These are phyloP conservation scores for Penicillium taxi DNA, from an alignment of 495 filamentous ascomycete species.

Conservation along the genomic window DNA sequence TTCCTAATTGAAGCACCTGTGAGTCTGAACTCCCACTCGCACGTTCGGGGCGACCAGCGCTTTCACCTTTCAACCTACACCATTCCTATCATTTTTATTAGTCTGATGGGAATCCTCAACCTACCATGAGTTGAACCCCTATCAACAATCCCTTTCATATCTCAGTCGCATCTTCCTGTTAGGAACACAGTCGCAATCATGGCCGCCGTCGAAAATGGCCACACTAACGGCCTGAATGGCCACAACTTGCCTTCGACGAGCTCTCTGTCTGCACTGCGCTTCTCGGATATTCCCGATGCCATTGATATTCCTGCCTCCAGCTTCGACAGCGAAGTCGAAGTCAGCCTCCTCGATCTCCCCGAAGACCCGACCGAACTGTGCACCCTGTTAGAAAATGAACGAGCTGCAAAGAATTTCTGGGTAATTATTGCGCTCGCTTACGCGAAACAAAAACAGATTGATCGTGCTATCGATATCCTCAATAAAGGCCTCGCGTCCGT, in stretches of 20 bases:
- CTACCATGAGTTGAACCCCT: slow-evolving; percentile 34
- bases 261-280: slow-evolving; percentile 44
- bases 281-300: slow-evolving; percentile 77
- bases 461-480: slow-evolving; percentile 91
- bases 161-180: slow-evolving; percentile 6
- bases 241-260: slow-evolving; percentile 17
- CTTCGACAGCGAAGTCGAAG: slow-evolving; percentile 81
- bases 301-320: slow-evolving; percentile 86
- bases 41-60: slow-evolving; percentile 8
- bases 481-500: slow-evolving; percentile 72
- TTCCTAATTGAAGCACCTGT: slow-evolving; percentile 17
- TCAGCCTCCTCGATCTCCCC: slow-evolving; percentile 78
- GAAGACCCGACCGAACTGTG: slow-evolving; percentile 96
- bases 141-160: slow-evolving; percentile 9
- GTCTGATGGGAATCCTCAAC: slow-evolving; percentile 10
- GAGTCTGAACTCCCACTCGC: slow-evolving; percentile 15
- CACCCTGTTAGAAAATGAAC: slow-evolving; percentile 85
- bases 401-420: slow-evolving; percentile 81
- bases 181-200: slow-evolving; percentile 27
- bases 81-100: too few species aligned
- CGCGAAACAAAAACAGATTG: slow-evolving; percentile 85
- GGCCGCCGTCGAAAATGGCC: slow-evolving; percentile 48
- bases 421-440: slow-evolving; percentile 95
- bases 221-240: slow-evolving; percentile 43
- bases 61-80: slow-evolving; percentile 1